Conservation (phyloP, 139 green algal genomes). For the Coelastrella sp. region DNA sequence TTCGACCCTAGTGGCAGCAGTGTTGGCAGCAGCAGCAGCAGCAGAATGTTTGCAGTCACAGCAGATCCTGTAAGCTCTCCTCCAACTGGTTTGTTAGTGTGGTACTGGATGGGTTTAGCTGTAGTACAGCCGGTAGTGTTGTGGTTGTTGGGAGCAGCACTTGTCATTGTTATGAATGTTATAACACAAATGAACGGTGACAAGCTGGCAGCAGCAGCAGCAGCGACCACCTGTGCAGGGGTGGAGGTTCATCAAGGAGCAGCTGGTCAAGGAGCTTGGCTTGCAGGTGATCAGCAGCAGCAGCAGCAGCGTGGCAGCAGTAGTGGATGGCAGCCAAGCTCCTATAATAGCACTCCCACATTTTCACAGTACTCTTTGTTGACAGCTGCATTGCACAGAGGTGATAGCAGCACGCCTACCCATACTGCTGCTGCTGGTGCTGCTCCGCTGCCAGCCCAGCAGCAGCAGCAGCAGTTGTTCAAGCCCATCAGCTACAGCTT, state of each 20-base stretch:
- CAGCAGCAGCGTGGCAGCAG: constrained; percentile 5
- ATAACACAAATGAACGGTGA: background rate
- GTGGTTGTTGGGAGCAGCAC: constrained; percentile 27
- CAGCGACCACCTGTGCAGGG: background rate
- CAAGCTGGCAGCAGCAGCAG: constrained; percentile 25
- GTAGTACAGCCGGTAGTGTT: constrained; percentile 23
- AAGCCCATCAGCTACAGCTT: background rate
- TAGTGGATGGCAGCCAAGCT: too few species aligned
- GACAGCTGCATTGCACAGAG: too few species aligned
- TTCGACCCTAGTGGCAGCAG: background rate
- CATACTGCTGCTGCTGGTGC: background rate
- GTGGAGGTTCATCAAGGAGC: too few species aligned
- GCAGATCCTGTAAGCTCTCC: background rate
- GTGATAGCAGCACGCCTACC: too few species aligned
- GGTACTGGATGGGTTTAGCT: constrained; percentile 34
- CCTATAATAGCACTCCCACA: too few species aligned
- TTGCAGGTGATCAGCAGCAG: background rate
- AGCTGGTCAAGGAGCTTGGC: background rate
- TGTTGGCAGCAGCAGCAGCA: background rate
- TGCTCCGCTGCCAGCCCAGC: background rate
- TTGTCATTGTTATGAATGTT: constrained; percentile 6
- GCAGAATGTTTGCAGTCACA: background rate
- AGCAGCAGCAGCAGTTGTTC: constrained; percentile 29
- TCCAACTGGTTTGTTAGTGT: background rate
- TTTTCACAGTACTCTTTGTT: too few species aligned